phyloP scores from a whole-genome alignment of 2,329 filamentous ascomycete genomes.

The Ascochyta viciae-villosae region DNA sequence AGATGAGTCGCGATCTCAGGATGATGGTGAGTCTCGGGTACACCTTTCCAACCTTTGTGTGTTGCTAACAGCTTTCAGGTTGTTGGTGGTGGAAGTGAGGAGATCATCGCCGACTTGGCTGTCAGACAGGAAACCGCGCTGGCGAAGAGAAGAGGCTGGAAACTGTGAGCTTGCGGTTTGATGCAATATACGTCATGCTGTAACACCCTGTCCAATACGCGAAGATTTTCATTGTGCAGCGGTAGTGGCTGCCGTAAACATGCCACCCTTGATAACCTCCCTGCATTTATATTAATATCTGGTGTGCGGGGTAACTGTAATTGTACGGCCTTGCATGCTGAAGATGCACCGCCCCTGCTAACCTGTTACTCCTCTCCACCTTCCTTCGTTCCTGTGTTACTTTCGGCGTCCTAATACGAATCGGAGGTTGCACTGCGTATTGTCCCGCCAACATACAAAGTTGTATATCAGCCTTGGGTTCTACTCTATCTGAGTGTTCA shows the following conservation, averaged over 20 bases:
- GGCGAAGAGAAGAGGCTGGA: conserved; percentile 54
- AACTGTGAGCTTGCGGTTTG: conserved; percentile 39
- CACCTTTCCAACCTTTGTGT: no score
- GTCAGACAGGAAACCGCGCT: conserved; percentile 57
- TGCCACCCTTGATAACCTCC: conserved; percentile 12
- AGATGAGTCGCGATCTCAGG: conserved; percentile 61
- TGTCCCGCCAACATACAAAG: conserved; percentile 5
- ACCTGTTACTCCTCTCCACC: conserved; percentile 11
- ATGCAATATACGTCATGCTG: not conserved
- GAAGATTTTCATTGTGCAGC: conserved; percentile 6
- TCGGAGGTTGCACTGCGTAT: conserved; percentile 8
- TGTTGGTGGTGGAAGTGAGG: conserved; percentile 62
- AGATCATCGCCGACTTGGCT: conserved; percentile 61
- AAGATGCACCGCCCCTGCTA: conserved; percentile 3
- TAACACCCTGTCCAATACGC: not conserved
- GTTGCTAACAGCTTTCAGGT: conserved; percentile 37
- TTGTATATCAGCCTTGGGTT: conserved; percentile 6
- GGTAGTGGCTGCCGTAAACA: conserved; percentile 4
- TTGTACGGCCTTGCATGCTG: conserved; percentile 11
- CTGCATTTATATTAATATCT: not conserved
- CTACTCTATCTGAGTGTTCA: not conserved
- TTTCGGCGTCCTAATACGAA: conserved; percentile 7
- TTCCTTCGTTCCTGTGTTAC: conserved; percentile 14
- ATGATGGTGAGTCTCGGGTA: conserved; percentile 56
- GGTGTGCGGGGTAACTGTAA: conserved; percentile 6